Conservation (phyloP, 345 rosid genomes). For the Murraya koenigii region DNA sequence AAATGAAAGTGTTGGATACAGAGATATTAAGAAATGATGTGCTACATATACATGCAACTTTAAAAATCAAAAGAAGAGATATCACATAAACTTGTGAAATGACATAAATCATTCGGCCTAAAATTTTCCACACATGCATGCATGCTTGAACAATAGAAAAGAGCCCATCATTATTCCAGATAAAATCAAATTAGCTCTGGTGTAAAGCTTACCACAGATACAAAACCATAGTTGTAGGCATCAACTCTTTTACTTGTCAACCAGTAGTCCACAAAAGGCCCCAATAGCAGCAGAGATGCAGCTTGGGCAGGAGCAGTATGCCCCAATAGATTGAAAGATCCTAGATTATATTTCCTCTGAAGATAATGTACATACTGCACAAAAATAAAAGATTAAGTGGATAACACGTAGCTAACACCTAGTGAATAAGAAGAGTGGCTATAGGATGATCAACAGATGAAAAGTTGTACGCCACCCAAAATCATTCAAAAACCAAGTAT, state of each 20-base stretch:
- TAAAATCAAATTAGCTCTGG: neutral
- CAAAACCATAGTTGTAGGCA: conserved; percentile 51
- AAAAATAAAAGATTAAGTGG: neutral
- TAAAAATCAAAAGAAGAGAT: neutral
- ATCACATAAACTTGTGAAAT: neutral
- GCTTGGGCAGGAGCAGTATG: conserved; percentile 99
- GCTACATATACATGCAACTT: neutral
- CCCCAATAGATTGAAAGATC: conserved; percentile 88
- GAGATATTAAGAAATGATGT: neutral
- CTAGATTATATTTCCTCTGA: conserved; percentile 81
- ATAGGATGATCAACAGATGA: neutral
- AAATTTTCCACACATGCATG: neutral
- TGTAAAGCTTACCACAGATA: conserved; percentile 59
- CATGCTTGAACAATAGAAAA: conserved; percentile 1
- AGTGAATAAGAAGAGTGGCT: neutral
- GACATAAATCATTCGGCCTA: neutral
- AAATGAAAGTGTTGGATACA: neutral
- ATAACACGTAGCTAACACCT: neutral
- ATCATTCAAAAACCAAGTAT: neutral
- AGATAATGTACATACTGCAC: conserved; percentile 93
- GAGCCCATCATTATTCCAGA: neutral
- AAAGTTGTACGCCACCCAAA: neutral
- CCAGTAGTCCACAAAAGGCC: conserved; percentile 92
- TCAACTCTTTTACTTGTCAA: conserved; percentile 76
- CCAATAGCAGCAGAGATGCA: conserved; percentile 69